A percentile compares a stretch with the other conserved stretches of the same genome.
Conservation (phyloP, 2,329 filamentous ascomycete species). For the Sporothrix humicola region DNA sequence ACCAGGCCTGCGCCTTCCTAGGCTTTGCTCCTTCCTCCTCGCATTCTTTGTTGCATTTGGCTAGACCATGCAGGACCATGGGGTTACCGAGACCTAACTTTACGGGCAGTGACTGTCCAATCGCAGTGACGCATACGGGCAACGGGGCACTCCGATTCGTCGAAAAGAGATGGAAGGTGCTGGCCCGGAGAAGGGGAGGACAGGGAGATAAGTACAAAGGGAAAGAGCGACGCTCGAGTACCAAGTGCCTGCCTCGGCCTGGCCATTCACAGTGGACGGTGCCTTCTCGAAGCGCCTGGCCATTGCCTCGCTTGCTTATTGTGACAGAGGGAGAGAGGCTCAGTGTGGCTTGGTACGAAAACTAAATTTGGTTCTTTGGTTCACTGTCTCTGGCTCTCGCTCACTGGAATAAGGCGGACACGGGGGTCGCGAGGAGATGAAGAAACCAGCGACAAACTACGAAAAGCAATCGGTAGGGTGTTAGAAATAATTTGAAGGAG, state of each 20-base stretch:
- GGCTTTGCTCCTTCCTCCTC: neutral
- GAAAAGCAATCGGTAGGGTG: neutral
- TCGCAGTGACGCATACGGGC: slow-evolving; percentile 18
- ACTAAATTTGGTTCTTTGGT: neutral
- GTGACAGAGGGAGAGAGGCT: neutral
- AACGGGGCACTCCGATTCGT: slow-evolving; percentile 15
- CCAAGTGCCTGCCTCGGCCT: neutral
- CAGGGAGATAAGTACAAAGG: neutral
- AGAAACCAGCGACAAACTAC: neutral
- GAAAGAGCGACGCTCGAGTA: neutral
- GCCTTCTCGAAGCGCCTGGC: slow-evolving; percentile 1
- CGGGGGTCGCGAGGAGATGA: neutral
- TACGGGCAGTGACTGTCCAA: slow-evolving; percentile 5
- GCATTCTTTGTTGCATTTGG: neutral
- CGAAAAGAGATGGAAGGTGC: neutral
- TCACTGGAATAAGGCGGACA: slow-evolving; percentile 11
- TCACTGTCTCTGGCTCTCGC: neutral
- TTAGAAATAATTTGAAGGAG: neutral
- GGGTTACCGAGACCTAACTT: slow-evolving; percentile 3
- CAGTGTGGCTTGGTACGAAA: slow-evolving; percentile 13
- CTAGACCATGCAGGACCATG: neutral
- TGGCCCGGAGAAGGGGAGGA: too few relatives aligned
- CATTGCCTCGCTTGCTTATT: slow-evolving; percentile 4
- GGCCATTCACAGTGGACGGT: neutral
- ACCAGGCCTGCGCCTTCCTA: neutral